phyloP scores from a whole-genome alignment of 164 flowering plant genomes.

The Houttuynia cordata region DNA sequence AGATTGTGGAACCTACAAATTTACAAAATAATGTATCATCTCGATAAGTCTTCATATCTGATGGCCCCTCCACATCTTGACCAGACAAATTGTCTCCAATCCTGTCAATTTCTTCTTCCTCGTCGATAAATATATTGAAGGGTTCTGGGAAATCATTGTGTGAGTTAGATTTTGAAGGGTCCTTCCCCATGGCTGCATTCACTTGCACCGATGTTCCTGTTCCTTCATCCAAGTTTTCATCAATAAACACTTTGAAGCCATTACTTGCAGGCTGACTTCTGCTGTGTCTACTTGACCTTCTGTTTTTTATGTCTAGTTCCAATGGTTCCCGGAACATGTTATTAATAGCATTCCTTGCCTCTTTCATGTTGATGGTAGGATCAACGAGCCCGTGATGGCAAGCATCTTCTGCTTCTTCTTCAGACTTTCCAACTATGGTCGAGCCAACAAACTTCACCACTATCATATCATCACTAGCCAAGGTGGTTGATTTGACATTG shows the following conservation, averaged over 20 bases:
- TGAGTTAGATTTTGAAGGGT: not conserved
- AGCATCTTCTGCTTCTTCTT: constrained; percentile 61
- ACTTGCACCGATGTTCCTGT: constrained; percentile 9
- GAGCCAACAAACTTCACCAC: constrained; percentile 61
- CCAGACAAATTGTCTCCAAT: constrained; percentile 6
- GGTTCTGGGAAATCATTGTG: constrained; percentile 25
- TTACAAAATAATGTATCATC: constrained; percentile 75
- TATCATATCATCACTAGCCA: constrained; percentile 49
- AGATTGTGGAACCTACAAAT: constrained; percentile 80
- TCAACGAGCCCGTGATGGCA: constrained; percentile 96
- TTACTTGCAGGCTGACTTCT: constrained; percentile 13
- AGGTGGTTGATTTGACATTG: constrained; percentile 9
- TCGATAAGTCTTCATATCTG: constrained; percentile 16
- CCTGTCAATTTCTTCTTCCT: constrained; percentile 19
- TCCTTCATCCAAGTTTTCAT: constrained; percentile 30
- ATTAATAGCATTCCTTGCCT: constrained; percentile 80
- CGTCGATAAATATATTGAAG: constrained; percentile 51
- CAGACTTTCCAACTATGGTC: constrained; percentile 67
- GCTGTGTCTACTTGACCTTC: constrained; percentile 21
- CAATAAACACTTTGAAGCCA: constrained; percentile 48
- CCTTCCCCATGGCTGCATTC: constrained; percentile 7
- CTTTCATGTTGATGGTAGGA: constrained; percentile 84
- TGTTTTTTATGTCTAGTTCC: constrained; percentile 35
- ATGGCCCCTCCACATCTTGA: constrained; percentile 12
- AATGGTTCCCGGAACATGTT: constrained; percentile 86